These are phyloP conservation scores for Saccharum officinarum DNA, from an alignment of 176 grass and related monocot species.

Conservation along the genomic window DNA sequence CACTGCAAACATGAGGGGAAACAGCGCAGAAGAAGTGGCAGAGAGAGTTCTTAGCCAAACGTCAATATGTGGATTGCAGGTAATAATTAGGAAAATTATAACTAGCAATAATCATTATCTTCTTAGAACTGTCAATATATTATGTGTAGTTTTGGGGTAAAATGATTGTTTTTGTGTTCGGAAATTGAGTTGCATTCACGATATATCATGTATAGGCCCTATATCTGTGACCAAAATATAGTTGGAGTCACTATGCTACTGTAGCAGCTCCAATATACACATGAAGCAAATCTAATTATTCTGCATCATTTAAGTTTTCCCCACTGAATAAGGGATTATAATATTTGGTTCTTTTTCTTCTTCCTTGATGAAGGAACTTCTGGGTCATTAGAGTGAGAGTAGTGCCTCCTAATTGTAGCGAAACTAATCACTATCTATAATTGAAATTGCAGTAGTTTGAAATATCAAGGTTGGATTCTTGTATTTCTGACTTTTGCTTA, in stretches of 20 bases:
- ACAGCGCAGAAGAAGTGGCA: conserved; percentile 84
- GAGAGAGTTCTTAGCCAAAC: conserved; percentile 85
- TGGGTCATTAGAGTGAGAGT: background rate
- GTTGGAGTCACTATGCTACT: background rate
- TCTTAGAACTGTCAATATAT: background rate
- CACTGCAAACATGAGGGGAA: conserved; percentile 93
- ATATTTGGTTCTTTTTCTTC: background rate
- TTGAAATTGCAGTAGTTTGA: conserved; percentile 2
- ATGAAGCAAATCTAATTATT: background rate
- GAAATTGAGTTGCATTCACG: background rate
- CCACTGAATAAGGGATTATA: background rate
- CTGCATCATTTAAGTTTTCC: background rate
- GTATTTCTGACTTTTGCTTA: conserved; percentile 3
- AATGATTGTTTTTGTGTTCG: background rate
- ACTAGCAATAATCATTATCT: background rate
- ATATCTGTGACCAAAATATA: conserved; percentile 9
- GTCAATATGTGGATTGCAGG: conserved; percentile 86
- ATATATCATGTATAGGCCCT: background rate
- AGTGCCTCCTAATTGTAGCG: background rate
- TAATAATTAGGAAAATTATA: conserved; percentile 29
- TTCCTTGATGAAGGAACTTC: background rate
- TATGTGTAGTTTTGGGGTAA: background rate
- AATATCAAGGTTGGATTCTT: conserved; percentile 15
- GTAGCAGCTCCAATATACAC: conserved; percentile 5
- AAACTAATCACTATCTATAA: conserved; percentile 15